These are phyloP conservation scores for Stagonosporopsis chrysanthemi DNA, from an alignment of 2,329 filamentous ascomycete genomes.

Conservation along the genomic window DNA sequence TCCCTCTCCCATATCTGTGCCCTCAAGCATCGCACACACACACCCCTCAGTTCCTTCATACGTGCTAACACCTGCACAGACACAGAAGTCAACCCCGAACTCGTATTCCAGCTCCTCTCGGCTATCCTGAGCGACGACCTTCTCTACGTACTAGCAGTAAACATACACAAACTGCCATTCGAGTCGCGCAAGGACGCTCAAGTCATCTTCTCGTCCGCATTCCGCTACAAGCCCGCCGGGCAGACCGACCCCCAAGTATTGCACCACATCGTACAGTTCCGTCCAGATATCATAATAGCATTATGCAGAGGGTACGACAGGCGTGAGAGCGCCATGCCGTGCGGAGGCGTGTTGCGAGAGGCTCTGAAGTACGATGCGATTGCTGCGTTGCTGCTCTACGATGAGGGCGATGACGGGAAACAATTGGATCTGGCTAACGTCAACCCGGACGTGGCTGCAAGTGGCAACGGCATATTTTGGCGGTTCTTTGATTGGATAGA, in stretches of 20 bases:
- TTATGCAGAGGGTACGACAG: constrained; percentile 89
- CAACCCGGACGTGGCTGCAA: constrained; percentile 76
- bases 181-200: constrained; percentile 96
- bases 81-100: constrained; percentile 82
- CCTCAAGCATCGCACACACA: neutral
- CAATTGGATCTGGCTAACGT: constrained; percentile 80
- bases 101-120: constrained; percentile 84
- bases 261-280: constrained; percentile 84
- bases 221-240: constrained; percentile 81
- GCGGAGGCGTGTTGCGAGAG: constrained; percentile 87
- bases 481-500: constrained; percentile 98
- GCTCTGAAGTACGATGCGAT: constrained; percentile 90
- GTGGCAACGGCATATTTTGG: constrained; percentile 90
- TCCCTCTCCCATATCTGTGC: neutral
- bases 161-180: constrained; percentile 87
- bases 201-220: constrained; percentile 93
- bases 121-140: constrained; percentile 89
- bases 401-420: constrained; percentile 79
- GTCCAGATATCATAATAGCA: constrained; percentile 86
- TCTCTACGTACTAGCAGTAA: constrained; percentile 80
- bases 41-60: neutral
- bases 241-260: constrained; percentile 82
- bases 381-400: constrained; percentile 89
- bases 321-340: constrained; percentile 89
- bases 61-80: constrained; percentile 63